Evolutionary conservation across 164 flowering plant species (phyloP), one percentile per base, ranked within the genome.

Genomic region (Annona squamosa): DNA sequence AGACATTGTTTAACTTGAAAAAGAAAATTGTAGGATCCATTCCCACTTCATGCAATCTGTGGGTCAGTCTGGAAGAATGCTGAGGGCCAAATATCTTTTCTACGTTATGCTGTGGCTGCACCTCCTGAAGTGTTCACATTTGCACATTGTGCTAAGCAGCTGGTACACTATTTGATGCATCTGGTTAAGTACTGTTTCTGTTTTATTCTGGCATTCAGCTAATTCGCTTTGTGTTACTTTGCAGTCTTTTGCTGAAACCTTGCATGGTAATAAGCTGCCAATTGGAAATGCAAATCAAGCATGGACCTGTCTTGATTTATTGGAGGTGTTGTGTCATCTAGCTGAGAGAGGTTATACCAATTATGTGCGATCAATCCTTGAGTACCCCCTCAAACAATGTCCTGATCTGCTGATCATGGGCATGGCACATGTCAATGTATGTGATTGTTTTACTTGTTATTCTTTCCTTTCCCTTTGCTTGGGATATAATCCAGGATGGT

Each of bases 301-400:
- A 12, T 93, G 98, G 98, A 75, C 84, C 63, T 89, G 91, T 74
- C 88, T 86, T 75, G 98, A 93, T 77, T 91, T 93, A 65, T 73
- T 93, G 74, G 89, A 86, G 77, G 88, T 90, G 64, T 74, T 93
- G 26, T 91, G 98, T 70, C 90, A 86, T 75, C 81, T 93, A 59
- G 94, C 98, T 78, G 98, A 93, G 81, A 87, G 83, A 75, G 98
- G 98, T 47, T 90, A 89, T 85, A 86, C 89, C 77, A 73, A 76
- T n/a, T 64, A 82, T 76, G 87, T 91, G 19, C 86, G 87, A 63
- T 79, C 78, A 16, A 77, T 91, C 75, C 89, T 93, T 6, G 88
- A 88, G 68, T 74, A 80, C 80, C 98, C 98, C 71, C 81, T 89
- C 4, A 82, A 87, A 63, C 83, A 86, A 75, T 94, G 90, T 79